A percentile compares a stretch with the other conserved stretches of the same genome.
Evolutionary conservation across 257 asterid species (phyloP).

Genomic region (Penstemon barbatus): DNA sequence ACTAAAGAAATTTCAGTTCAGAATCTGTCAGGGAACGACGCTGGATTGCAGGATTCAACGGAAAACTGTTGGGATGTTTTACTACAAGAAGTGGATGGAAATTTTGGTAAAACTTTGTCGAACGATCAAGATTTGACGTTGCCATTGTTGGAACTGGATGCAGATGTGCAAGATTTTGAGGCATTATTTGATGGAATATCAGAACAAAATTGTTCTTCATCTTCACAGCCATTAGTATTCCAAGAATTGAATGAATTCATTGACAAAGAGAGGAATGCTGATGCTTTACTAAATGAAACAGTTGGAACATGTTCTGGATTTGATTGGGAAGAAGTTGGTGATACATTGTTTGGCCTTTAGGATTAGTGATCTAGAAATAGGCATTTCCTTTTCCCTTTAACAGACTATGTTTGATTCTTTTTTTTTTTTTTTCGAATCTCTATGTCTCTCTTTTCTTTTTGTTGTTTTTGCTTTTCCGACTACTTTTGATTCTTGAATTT

Average conservation of each 20-base stretch:
- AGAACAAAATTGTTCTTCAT: constrained; percentile 25
- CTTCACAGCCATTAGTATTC: constrained; percentile 23
- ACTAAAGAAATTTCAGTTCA: constrained; percentile 4
- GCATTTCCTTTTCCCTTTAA: neutral
- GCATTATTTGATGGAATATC: constrained; percentile 21
- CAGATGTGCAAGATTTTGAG: constrained; percentile 16
- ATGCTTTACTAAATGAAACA: constrained; percentile 29
- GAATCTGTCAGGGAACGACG: neutral
- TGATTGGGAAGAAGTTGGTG: constrained; percentile 42
- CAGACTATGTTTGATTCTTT: too few species aligned
- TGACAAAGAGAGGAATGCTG: constrained; percentile 27
- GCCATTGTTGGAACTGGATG: constrained; percentile 9
- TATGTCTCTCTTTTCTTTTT: neutral
- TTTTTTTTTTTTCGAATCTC: too few species aligned
- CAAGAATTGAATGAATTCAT: constrained; percentile 28
- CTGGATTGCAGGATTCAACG: neutral
- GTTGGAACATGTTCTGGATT: constrained; percentile 30
- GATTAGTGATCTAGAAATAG: constrained; percentile 23
- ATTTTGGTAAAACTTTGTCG: neutral
- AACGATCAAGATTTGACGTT: constrained; percentile 15
- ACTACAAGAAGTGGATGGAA: constrained; percentile 2
- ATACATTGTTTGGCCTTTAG: constrained; percentile 25
- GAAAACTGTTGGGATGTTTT: neutral
- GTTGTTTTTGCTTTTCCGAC: neutral
- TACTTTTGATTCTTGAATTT: too few species aligned